These are phyloP conservation scores for Pyracantha coccinea DNA, from an alignment of 331 rosid species.

Conservation along the genomic window DNA sequence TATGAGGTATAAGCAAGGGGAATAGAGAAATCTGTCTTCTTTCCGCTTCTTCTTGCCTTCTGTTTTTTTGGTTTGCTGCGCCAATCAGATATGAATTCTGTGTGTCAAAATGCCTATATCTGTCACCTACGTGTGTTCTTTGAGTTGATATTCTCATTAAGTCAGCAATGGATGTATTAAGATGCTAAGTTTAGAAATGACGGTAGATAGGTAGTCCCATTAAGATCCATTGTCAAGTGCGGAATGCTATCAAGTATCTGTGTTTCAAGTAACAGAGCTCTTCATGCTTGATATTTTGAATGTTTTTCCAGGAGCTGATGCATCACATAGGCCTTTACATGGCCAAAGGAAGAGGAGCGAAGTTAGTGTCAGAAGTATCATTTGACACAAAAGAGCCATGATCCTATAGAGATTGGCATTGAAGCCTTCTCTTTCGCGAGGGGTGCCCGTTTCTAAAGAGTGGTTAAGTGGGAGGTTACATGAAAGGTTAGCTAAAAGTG, in stretches of 20 bases:
- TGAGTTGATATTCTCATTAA: not conserved
- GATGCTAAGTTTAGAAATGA: not conserved
- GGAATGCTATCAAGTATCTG: not conserved
- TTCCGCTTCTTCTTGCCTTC: not conserved
- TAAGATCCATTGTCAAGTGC: not conserved
- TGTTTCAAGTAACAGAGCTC: not conserved
- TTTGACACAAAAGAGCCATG: slow-evolving; percentile 18
- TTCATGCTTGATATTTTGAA: not conserved
- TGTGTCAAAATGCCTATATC: not conserved
- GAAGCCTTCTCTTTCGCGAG: not conserved
- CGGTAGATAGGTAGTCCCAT: too few relatives aligned
- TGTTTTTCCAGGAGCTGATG: slow-evolving; percentile 53
- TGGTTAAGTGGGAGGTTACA: not conserved
- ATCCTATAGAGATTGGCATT: not conserved
- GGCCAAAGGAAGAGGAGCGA: slow-evolving; percentile 81
- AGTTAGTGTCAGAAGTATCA: slow-evolving; percentile 67
- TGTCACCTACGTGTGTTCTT: not conserved
- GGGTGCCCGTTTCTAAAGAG: not conserved
- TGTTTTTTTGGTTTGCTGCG: not conserved
- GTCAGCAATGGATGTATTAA: not conserved
- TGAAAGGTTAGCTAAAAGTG: not conserved
- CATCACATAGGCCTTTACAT: slow-evolving; percentile 87
- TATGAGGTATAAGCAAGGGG: not conserved
- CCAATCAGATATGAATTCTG: not conserved
- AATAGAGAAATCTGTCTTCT: not conserved